Percentiles rank a stretch among this genome's conserved stretches.
phyloP scores from a whole-genome alignment of 805 yeast species.

The Cyberlindnera japonica region DNA sequence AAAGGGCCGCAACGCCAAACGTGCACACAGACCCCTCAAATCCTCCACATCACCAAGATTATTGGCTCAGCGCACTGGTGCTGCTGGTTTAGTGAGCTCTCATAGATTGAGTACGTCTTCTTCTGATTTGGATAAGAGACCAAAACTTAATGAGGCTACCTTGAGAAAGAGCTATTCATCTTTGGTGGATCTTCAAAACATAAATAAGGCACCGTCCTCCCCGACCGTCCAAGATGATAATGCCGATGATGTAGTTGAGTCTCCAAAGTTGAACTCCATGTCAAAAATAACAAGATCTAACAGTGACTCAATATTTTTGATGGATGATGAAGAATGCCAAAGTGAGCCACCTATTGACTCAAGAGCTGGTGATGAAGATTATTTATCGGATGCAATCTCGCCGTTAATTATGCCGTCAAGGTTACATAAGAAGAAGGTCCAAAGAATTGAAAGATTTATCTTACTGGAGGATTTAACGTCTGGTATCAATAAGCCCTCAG shows the following conservation, averaged over 20 bases:
- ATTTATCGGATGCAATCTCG: conserved; percentile 18
- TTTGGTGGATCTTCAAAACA: conserved; percentile 23
- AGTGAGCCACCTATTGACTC: conserved; percentile 5
- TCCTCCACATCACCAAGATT: conserved; percentile 23
- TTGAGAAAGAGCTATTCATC: conserved; percentile 24
- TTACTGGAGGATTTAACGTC: conserved; percentile 86
- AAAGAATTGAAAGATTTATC: conserved; percentile 75
- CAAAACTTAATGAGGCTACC: conserved; percentile 10
- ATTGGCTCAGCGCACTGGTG: conserved; percentile 8
- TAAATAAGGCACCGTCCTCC: conserved; percentile 2
- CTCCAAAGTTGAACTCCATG: neutral
- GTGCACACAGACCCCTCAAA: conserved; percentile 10
- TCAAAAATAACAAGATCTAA: conserved; percentile 12
- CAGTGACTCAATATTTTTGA: conserved; percentile 38
- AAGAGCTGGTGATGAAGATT: conserved; percentile 13
- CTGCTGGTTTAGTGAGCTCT: conserved; percentile 9
- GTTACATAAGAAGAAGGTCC: conserved; percentile 31
- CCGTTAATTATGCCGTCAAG: conserved; percentile 20
- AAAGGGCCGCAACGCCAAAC: conserved; percentile 3
- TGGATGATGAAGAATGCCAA: conserved; percentile 40
- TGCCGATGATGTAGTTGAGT: conserved; percentile 2
- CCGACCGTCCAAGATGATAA: conserved; percentile 2
- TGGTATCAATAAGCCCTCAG: conserved; percentile 82
- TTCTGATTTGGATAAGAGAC: conserved; percentile 23
- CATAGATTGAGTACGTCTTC: conserved; percentile 25